A percentile compares a stretch with the other conserved stretches of the same genome.
phyloP scores from a whole-genome alignment of 2,329 filamentous ascomycete species.

The Aspergillus sp. region DNA sequence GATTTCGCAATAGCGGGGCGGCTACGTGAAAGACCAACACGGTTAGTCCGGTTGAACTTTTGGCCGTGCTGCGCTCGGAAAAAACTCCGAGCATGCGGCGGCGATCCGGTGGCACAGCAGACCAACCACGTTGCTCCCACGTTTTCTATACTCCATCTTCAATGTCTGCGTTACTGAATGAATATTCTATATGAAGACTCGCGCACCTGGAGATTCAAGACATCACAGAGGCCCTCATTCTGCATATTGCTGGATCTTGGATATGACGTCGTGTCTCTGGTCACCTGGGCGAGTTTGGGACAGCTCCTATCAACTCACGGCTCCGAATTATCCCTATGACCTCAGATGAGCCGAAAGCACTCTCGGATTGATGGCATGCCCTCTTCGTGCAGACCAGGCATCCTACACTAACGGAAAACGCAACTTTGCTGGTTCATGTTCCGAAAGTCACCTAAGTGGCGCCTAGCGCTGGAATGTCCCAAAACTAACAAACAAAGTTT shows the following conservation, averaged over 20 bases:
- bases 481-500: background rate
- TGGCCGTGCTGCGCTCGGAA: constrained; percentile 23
- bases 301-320: no score
- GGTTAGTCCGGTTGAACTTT: constrained; percentile 24
- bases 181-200: background rate
- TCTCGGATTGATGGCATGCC: no score
- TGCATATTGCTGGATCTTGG: no score
- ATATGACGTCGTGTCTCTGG: no score
- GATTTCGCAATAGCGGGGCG: constrained; percentile 10
- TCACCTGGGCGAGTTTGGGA: no score
- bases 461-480: background rate
- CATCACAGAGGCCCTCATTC: no score
- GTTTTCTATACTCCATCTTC: background rate
- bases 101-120: background rate
- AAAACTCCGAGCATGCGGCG: constrained; percentile 13
- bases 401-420: no score
- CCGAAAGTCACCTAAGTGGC: no score
- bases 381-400: no score
- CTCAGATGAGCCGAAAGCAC: no score
- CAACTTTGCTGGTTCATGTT: no score
- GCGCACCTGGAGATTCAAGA: background rate
- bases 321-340: no score
- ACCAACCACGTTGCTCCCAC: background rate
- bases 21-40: background rate
- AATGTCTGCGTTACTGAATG: background rate